Evolutionary conservation across 768 basidiomycete species (phyloP), one percentile per base, ranked within the genome.

Genomic region (Suillus bovinus): DNA sequence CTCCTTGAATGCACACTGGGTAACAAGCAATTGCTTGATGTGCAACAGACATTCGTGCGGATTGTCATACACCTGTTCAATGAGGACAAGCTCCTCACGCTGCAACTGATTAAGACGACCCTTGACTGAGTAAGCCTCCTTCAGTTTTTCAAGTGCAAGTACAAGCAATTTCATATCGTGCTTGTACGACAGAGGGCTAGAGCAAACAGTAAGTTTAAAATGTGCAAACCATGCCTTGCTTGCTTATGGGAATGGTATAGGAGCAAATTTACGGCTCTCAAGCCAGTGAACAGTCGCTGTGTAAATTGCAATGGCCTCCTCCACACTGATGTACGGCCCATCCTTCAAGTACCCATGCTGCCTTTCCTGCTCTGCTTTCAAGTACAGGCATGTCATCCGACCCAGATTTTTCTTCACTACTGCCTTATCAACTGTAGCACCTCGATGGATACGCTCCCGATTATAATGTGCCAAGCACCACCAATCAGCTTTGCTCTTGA

Each of bases 321-420:
- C 97, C 14, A 96, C 95, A 67, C 93, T 96, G 76, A 99, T 95
- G 73, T 99, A 99, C 8, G 97, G 97, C 58, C 97, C 97, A 76
- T 99, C 97, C 80, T 99, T 99, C 66, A 99, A 87, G 74, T 99
- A 99, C 91, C n/a, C 96, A 69, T 99, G 96, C 75, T 99, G 97
- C 64, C 97, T 83, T 78, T 99, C 97, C 73, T 99, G 97, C 78
- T 99, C 97, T 29, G 97, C 96, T 79, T 99, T 99, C 69, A 99
- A 82, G 75, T 98, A 99, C 3, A 99, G 84, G 65, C 97, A 93
- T 66, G 97, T 99, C 57, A 99, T 86, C 71, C 97, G 93, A 64
- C 97, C 97, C 49, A 99, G 80, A 75, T 99, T 99, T 87, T 99
- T 99, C 83, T 98, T 96, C 20, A 96, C 94, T 50, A 99, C 96